Conservation (phyloP, 179 eudicot species). For the Silene noctiflora region DNA sequence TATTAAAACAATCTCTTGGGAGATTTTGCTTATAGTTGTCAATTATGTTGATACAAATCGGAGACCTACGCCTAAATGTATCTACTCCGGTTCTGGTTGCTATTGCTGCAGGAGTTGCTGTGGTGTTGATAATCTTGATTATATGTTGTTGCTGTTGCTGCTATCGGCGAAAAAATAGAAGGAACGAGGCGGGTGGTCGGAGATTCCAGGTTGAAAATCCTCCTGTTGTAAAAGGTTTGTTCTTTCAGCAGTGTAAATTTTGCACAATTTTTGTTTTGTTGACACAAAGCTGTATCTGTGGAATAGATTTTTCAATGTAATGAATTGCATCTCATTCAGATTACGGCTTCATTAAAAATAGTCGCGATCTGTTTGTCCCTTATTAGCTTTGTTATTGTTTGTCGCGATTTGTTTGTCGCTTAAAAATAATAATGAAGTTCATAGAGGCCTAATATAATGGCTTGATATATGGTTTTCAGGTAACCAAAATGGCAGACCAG, state of each 20-base stretch:
- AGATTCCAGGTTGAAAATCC: slow-evolving; percentile 17
- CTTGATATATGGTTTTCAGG: slow-evolving; percentile 14
- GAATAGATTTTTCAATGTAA: background rate
- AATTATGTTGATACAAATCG: slow-evolving; percentile 17
- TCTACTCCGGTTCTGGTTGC: slow-evolving; percentile 36
- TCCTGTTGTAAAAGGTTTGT: slow-evolving; percentile 47
- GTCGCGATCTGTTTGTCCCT: too few species aligned
- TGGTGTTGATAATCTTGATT: slow-evolving; percentile 39
- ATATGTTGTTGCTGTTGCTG: slow-evolving; percentile 43
- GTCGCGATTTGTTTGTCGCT: too few species aligned
- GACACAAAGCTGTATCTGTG: too few species aligned
- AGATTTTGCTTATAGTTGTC: background rate
- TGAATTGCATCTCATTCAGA: background rate
- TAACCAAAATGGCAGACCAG: slow-evolving; percentile 20
- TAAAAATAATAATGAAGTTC: too few species aligned
- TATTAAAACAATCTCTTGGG: slow-evolving; percentile 1
- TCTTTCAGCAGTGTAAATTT: background rate
- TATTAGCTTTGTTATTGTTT: too few species aligned
- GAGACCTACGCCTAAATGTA: slow-evolving; percentile 6
- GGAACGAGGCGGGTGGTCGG: slow-evolving; percentile 23
- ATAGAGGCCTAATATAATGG: too few species aligned
- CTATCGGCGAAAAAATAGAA: slow-evolving; percentile 33
- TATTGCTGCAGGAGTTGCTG: slow-evolving; percentile 50
- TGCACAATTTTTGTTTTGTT: background rate
- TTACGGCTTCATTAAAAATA: too few species aligned